These are phyloP conservation scores for Bauhinia variegata DNA, from an alignment of 306 rosid genomes.

Conservation along the genomic window DNA sequence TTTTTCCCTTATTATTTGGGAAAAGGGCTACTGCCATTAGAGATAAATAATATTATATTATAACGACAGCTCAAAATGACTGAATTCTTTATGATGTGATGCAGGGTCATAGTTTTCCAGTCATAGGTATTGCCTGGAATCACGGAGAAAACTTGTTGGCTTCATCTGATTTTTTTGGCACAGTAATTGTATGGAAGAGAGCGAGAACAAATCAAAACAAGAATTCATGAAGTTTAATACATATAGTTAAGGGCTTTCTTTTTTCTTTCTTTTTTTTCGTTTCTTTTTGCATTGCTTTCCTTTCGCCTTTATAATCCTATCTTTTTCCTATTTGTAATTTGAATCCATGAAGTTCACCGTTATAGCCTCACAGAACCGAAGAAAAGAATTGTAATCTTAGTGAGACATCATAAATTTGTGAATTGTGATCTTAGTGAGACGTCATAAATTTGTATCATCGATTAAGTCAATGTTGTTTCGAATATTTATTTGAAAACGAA, in stretches of 20 bases:
- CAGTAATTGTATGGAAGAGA: slow-evolving; percentile 96
- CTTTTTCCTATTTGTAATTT: not conserved
- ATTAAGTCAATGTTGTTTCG: too few species aligned
- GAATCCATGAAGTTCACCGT: too few species aligned
- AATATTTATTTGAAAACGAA: too few species aligned
- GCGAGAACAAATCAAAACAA: slow-evolving; percentile 60
- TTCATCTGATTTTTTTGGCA: slow-evolving; percentile 86
- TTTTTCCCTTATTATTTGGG: not conserved
- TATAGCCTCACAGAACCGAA: too few species aligned
- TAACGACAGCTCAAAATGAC: slow-evolving; percentile 34
- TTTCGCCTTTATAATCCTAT: not conserved
- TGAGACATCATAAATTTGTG: too few species aligned
- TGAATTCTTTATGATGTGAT: slow-evolving; percentile 29
- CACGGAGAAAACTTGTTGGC: slow-evolving; percentile 94
- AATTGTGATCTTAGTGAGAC: too few species aligned
- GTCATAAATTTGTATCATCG: too few species aligned
- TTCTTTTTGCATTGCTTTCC: too few species aligned
- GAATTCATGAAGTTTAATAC: slow-evolving; percentile 24
- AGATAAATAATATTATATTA: not conserved
- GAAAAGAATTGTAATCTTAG: too few species aligned
- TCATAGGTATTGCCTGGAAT: slow-evolving; percentile 88
- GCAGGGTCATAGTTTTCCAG: slow-evolving; percentile 99
- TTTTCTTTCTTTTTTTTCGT: not conserved
- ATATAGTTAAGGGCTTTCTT: slow-evolving; percentile 20
- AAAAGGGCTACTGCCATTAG: not conserved